phyloP scores from a whole-genome alignment of 2,329 filamentous ascomycete species.

The Hymenoscyphus albidus region DNA sequence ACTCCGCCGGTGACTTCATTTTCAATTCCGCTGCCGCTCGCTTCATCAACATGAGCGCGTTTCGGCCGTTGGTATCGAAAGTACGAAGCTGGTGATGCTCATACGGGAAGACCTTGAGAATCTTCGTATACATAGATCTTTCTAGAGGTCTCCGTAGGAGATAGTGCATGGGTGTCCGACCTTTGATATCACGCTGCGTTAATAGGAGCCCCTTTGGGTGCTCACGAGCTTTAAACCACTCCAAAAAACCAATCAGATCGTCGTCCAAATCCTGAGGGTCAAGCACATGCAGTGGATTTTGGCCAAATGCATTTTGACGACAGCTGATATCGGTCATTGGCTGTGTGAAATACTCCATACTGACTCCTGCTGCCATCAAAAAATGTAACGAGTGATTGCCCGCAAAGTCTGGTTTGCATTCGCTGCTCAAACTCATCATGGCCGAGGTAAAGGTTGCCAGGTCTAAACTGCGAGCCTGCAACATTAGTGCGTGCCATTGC shows the following conservation, averaged over 20 bases:
- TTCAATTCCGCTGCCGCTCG: constrained; percentile 20
- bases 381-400: constrained; percentile 25
- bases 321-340: constrained; percentile 12
- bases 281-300: constrained; percentile 23
- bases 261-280: constrained; percentile 22
- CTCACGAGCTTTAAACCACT: constrained; percentile 23
- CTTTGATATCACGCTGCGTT: constrained; percentile 26
- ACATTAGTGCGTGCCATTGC: constrained; percentile 26
- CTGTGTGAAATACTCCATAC: constrained; percentile 23
- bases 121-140: constrained; percentile 17
- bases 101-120: constrained; percentile 24
- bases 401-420: constrained; percentile 21
- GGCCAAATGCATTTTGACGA: constrained; percentile 23
- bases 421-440: constrained; percentile 15
- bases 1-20: constrained; percentile 16
- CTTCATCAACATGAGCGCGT: constrained; percentile 22
- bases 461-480: constrained; percentile 21
- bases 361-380: constrained; percentile 25
- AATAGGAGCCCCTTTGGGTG: constrained; percentile 21
- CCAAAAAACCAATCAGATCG: constrained; percentile 19
- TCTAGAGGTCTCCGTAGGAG: constrained; percentile 25
- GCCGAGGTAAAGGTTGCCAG: constrained; percentile 16
- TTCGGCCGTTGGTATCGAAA: constrained; percentile 23
- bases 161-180: constrained; percentile 25
- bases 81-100: constrained; percentile 23